Conservation (phyloP, 2,329 filamentous ascomycete species). For the Ophiostoma ips region DNA sequence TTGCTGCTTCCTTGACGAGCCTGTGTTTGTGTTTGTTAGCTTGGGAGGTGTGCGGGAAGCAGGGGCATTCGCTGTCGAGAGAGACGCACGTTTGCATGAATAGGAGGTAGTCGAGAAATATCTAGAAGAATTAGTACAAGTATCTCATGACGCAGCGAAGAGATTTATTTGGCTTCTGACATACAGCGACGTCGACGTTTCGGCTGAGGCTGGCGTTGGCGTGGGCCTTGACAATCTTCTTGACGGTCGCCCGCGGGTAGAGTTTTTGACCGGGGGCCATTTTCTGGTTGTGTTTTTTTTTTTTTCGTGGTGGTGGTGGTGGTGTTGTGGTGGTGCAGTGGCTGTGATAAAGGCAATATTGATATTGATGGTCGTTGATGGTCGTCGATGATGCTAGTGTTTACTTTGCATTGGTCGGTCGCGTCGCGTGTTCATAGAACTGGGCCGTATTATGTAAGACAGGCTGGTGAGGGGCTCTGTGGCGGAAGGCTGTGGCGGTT, state of each 20-base stretch:
- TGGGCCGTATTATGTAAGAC: constrained; percentile 3
- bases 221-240: constrained; percentile 83
- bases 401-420: not conserved
- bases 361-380: not conserved
- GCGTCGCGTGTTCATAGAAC: not conserved
- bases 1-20: constrained; percentile 65
- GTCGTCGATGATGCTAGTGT: not conserved
- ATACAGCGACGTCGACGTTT: constrained; percentile 72
- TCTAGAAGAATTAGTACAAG: constrained; percentile 36
- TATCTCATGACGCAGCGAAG: not conserved
- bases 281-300: constrained; percentile 16
- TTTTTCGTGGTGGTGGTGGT: not conserved
- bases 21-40: constrained; percentile 27
- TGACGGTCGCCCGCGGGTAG: constrained; percentile 73
- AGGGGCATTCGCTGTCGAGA: not conserved
- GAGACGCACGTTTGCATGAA: constrained; percentile 53
- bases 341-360: too few relatives aligned
- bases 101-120: constrained; percentile 71
- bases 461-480: constrained; percentile 1
- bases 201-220: constrained; percentile 68
- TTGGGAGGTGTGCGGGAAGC: not conserved
- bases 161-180: constrained; percentile 14
- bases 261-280: constrained; percentile 55
- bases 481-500: not conserved
- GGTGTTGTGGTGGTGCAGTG: not conserved